Conservation (phyloP, 225 moss, liverwort and hornwort species). For the Bryoerythrophyllum caledonicum region DNA sequence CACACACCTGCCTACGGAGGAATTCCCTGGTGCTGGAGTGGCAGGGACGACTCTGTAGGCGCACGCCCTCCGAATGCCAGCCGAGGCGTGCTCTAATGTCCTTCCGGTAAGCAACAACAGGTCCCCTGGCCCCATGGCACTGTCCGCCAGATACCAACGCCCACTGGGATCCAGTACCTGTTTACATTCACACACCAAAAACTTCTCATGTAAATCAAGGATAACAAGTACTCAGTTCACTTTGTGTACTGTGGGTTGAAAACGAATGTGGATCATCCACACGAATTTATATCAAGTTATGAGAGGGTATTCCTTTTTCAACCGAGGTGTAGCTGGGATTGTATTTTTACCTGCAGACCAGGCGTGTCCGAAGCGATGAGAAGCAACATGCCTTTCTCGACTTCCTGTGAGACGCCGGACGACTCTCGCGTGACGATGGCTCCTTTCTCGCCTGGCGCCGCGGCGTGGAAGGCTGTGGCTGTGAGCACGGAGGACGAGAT, state of each 20-base stretch:
- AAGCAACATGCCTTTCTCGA: conserved; percentile 87
- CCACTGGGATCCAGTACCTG: conserved; percentile 80
- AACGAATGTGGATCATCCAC: no score
- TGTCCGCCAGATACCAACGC: conserved; percentile 81
- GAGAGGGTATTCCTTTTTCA: no score
- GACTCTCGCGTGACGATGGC: conserved; percentile 44
- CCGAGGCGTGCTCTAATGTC: conserved; percentile 77
- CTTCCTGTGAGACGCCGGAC: conserved; percentile 58
- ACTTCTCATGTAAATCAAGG: no score
- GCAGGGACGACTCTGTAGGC: conserved; percentile 68
- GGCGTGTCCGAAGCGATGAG: conserved; percentile 90
- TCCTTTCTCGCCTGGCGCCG: conserved; percentile 55
- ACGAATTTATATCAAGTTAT: not conserved
- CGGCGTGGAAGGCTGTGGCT: conserved; percentile 53
- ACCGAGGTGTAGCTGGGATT: no score
- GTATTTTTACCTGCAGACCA: conserved; percentile 74
- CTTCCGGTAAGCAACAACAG: conserved; percentile 72
- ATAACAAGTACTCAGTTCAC: no score
- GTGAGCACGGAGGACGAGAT: conserved; percentile 79
- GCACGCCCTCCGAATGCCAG: conserved; percentile 66
- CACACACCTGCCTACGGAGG: conserved; percentile 55
- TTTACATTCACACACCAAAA: conserved; percentile 12
- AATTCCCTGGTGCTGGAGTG: conserved; percentile 41
- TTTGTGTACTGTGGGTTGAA: no score
- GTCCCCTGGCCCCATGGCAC: conserved; percentile 69